Conservation (phyloP, 371 early-diverging fungal species). For the Syncephalastrum contaminatum region DNA sequence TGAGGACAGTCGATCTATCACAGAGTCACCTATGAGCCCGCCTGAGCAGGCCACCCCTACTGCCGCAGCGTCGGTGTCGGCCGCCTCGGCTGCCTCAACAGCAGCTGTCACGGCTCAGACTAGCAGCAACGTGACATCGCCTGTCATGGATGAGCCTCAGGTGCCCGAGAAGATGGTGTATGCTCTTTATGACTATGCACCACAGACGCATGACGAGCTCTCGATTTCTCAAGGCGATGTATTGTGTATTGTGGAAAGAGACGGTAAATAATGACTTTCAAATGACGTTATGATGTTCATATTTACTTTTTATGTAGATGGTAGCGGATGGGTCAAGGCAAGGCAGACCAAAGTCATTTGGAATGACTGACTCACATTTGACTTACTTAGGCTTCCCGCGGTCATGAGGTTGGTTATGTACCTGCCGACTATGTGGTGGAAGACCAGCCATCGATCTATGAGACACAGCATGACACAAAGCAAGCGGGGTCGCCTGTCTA, state of each 20-base stretch:
- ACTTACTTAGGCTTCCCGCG: slow-evolving; percentile 18
- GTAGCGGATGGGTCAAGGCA: slow-evolving; percentile 81
- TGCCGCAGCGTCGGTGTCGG: slow-evolving; percentile 1
- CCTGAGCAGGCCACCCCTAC: slow-evolving; percentile 1
- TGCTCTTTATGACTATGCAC: slow-evolving; percentile 73
- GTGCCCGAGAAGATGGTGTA: slow-evolving; percentile 31
- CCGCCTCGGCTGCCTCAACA: neutral
- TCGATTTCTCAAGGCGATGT: slow-evolving; percentile 66
- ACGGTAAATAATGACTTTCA: slow-evolving; percentile 22
- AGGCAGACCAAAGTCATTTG: neutral
- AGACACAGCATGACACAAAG: too few relatives aligned
- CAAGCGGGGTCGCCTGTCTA: too few relatives aligned
- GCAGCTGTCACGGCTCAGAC: neutral
- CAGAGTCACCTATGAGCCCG: neutral
- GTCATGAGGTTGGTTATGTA: slow-evolving; percentile 62
- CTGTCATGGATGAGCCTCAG: neutral
- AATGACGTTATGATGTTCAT: slow-evolving; percentile 1
- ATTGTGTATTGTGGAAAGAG: slow-evolving; percentile 56
- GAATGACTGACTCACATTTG: neutral
- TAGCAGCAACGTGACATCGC: neutral
- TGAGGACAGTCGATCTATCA: neutral
- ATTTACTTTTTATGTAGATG: slow-evolving; percentile 40
- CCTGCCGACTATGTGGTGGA: slow-evolving; percentile 64
- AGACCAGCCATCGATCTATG: neutral
- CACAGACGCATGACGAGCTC: slow-evolving; percentile 76